Evolutionary conservation across 257 asterid genomes (phyloP).

Genomic region (Capsicum rhomboideum): DNA sequence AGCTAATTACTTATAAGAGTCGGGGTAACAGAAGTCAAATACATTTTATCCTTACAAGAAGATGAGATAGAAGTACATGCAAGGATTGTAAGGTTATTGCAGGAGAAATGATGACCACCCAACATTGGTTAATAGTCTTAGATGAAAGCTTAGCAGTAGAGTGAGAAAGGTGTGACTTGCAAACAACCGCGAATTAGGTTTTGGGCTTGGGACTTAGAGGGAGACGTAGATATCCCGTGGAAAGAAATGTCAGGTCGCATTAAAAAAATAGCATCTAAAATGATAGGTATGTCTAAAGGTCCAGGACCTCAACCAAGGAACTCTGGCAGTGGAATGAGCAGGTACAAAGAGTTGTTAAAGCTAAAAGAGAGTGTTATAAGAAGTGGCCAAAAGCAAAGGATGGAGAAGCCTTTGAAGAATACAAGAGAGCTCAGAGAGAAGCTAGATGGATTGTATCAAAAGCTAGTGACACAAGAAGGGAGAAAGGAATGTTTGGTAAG

Average conservation of each 20-base stretch:
- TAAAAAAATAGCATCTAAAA: neutral
- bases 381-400: neutral
- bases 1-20: neutral
- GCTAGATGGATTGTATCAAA: too few species aligned
- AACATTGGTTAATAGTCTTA: neutral
- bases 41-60: neutral
- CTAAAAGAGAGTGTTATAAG: neutral
- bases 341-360: neutral
- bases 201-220: neutral
- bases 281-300: neutral
- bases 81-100: neutral
- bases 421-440: too few species aligned
- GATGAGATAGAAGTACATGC: neutral
- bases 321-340: neutral
- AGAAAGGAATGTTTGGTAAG: too few species aligned
- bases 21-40: neutral
- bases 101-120: neutral
- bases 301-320: neutral
- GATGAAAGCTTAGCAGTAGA: neutral
- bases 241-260: neutral
- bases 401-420: neutral
- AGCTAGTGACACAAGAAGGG: too few species aligned
- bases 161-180: neutral
- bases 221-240: neutral
- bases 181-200: neutral